Base-by-base conservation (phyloP, 805 yeast genomes). In the Candida andamanensis region DNA sequence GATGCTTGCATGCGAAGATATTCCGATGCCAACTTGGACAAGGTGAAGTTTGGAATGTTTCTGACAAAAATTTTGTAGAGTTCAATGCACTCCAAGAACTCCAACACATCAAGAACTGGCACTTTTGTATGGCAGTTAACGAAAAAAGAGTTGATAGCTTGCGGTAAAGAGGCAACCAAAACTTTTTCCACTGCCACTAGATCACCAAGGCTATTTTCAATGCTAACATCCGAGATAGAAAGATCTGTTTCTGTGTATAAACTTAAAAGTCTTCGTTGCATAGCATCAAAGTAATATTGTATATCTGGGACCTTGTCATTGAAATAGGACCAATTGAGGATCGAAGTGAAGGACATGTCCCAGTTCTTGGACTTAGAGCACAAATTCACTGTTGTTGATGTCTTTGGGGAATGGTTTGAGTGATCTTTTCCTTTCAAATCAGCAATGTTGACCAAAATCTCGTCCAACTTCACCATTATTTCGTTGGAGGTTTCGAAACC, bases 281-380 rank as follows among this genome's bases (percentile, higher is more conserved):
- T 37, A 9, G 14, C 24, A 14, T n/a, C 32, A n/a, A n/a, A 25
- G 15, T 35, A 22, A 10, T 33, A 30, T 3, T 26, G 12, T 6
- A 40, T 10, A 17, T 24, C 32, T 4, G 45, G 45, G 5, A 40
- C 29, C 35, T 35, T 29, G n/a, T 23, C 16, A 7, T 17, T 11
- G 32, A 59, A 50, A 24, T 37, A 56, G 4, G 39, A 33, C 67
- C 67, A 61, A 20, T 42, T 44, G 26, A 61, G 26, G 2, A 61
- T 31, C 10, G 57, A 42, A 1, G 57, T 47, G 11, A 57, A 30
- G 3, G 64, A 56, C 56, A 59, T 50, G 41, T 60, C 58, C 67
- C 67, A 61, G 4, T 29, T 15, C 18, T 24, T 23, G 17, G 32
- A 15, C n/a, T n/a, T n/a, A 15, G 36, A 25, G 20, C 20, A 16